Percentiles rank a stretch among this genome's conserved stretches.
phyloP scores from a whole-genome alignment of 2,329 filamentous ascomycete genomes.

The Alternaria brassicae region DNA sequence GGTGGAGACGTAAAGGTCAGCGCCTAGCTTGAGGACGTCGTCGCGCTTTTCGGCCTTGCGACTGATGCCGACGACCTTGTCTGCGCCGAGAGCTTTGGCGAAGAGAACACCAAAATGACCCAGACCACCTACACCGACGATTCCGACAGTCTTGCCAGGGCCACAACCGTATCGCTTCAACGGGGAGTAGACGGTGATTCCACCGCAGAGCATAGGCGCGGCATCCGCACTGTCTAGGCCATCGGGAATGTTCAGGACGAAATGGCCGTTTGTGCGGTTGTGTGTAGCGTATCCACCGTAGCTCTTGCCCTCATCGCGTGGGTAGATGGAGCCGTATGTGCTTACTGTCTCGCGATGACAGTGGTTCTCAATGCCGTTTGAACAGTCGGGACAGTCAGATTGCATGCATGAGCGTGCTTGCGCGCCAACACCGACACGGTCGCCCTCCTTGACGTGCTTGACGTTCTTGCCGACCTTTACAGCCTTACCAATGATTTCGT shows the following conservation, averaged over 20 bases:
- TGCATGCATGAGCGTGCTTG: constrained; percentile 57
- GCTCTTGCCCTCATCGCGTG: constrained; percentile 63
- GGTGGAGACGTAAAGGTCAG: constrained; percentile 67
- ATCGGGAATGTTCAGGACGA: constrained; percentile 76
- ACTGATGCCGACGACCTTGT: constrained; percentile 70
- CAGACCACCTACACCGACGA: constrained; percentile 76
- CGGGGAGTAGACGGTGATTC: constrained; percentile 79
- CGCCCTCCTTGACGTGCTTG: constrained; percentile 64
- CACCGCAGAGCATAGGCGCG: constrained; percentile 83
- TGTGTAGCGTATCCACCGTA: constrained; percentile 71
- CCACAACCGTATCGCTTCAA: constrained; percentile 76
- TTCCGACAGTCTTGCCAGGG: constrained; percentile 77
- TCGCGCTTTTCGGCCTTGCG: constrained; percentile 67
- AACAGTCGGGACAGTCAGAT: constrained; percentile 54
- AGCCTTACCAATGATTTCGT: constrained; percentile 52
- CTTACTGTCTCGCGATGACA: constrained; percentile 51
- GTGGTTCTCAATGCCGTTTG: constrained; percentile 58
- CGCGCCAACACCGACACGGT: constrained; percentile 63
- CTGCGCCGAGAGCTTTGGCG: constrained; percentile 72
- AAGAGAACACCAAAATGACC: constrained; percentile 77
- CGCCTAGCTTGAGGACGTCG: constrained; percentile 65
- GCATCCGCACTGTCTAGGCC: constrained; percentile 65
- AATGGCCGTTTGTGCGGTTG: constrained; percentile 77
- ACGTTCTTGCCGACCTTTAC: constrained; percentile 54
- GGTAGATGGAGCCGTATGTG: constrained; percentile 57